These are phyloP conservation scores for Mycena sp. DNA, from an alignment of 1,284 basidiomycete species.

Conservation along the genomic window DNA sequence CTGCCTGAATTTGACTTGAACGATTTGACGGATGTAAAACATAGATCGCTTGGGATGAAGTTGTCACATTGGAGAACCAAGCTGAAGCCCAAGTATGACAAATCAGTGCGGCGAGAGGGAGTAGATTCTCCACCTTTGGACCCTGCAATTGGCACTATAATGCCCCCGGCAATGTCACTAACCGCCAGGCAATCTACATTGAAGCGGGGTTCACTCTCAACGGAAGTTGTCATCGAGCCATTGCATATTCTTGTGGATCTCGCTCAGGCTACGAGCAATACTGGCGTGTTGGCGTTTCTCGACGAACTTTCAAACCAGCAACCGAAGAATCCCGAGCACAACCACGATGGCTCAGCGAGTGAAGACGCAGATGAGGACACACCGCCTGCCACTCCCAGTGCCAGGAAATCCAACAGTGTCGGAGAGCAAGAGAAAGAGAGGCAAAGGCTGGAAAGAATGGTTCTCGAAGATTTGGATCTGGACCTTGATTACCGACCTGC, in stretches of 20 bases:
- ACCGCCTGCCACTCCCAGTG: constrained; percentile 45
- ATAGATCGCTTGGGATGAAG: constrained; percentile 56
- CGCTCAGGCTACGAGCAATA: constrained; percentile 52
- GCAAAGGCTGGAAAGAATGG: constrained; percentile 56
- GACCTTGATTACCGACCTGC: constrained; percentile 55
- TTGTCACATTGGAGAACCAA: constrained; percentile 69
- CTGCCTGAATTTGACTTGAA: constrained; percentile 65
- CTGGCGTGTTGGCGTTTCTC: constrained; percentile 28
- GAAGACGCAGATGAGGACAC: constrained; percentile 44
- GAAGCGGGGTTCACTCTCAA: constrained; percentile 10
- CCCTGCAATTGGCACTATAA: background rate
- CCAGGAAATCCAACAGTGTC: constrained; percentile 19
- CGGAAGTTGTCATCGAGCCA: constrained; percentile 58
- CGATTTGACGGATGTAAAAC: constrained; percentile 67
- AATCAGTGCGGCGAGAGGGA: constrained; percentile 4
- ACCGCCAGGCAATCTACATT: constrained; percentile 10
- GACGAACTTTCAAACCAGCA: constrained; percentile 26
- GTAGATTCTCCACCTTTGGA: background rate
- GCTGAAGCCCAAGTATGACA: constrained; percentile 16
- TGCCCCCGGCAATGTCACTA: constrained; percentile 22
- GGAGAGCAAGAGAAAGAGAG: constrained; percentile 45
- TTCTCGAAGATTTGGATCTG: constrained; percentile 64
- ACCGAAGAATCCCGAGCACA: constrained; percentile 23
- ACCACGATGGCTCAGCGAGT: constrained; percentile 31
- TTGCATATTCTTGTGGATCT: constrained; percentile 82